Conservation (phyloP, 2,329 filamentous ascomycete species). For the Grosmannia huntii region DNA sequence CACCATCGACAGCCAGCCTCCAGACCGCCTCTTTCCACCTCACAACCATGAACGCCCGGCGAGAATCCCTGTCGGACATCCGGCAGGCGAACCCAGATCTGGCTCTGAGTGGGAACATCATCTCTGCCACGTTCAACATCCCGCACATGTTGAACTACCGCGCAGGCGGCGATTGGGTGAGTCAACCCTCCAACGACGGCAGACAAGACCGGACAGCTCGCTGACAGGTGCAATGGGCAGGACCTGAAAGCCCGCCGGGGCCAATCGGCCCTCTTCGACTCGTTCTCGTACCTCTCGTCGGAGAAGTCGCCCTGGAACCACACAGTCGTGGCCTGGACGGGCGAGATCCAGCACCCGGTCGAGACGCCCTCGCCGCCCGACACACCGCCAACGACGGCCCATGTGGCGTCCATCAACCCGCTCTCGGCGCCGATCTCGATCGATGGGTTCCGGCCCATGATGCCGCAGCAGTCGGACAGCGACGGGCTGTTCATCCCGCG, state of each 20-base stretch:
- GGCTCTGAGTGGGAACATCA: constrained; percentile 49
- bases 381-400: constrained; percentile 35
- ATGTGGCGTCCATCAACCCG: constrained; percentile 51
- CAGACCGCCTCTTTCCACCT: background rate
- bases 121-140: constrained; percentile 52
- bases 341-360: constrained; percentile 54
- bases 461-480: constrained; percentile 37
- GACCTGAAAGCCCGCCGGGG: constrained; percentile 66
- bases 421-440: constrained; percentile 70
- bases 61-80: constrained; percentile 42
- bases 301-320: constrained; percentile 77
- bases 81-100: constrained; percentile 43
- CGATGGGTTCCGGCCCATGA: constrained; percentile 50
- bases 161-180: constrained; percentile 48
- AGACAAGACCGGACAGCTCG: background rate
- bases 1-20: background rate
- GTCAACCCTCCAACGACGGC: too few species aligned
- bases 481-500: constrained; percentile 61
- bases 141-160: constrained; percentile 46
- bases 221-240: constrained; percentile 26
- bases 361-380: constrained; percentile 33
- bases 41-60: constrained; percentile 25
- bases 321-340: constrained; percentile 88
- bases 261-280: constrained; percentile 85
- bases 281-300: constrained; percentile 80